Base-by-base conservation (phyloP, 2,329 filamentous ascomycete species). In the Phaeosphaeriaceae sp. region DNA sequence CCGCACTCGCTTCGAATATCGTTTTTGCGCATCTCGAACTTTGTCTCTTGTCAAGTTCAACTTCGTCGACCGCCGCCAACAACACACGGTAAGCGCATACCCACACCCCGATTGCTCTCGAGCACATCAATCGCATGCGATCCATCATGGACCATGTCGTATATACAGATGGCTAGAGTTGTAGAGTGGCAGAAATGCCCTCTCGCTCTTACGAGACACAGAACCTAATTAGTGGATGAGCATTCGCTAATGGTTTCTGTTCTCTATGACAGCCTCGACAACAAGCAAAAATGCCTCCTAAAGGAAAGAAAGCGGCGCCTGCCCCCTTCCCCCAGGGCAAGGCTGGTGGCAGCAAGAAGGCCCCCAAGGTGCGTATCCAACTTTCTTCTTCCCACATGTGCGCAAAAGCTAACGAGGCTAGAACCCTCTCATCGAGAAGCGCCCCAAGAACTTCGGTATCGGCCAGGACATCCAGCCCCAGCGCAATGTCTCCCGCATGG, bases 341-440 rank as follows among this genome's bases (percentile, higher is more conserved):
- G 89, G 92, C 94, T 85, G 88, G 88, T 78, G 86, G 57, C 40
- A 54, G 86, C 78, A 97, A 97, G 92, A 99, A 98, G 91, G 87
- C 88, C 73, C 88, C 93, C 77, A 99, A 98, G 94, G 95, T 98
- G 82, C 81, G 91, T 89, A 40, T 21, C 30, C 19, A 17, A 49
- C 40, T 47, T 48, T 54, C 40, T 47, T 48, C 54, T 52, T 47
- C 52, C 48, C 10, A 23, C 17, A 4, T 23, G 11, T 32, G 30
- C 26, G 50, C 63, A 64, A 59, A 35, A 60, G 66, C 70, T 73
- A 68, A 72, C 60, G 7, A 43, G 35, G 22, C 40, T 67, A 99
- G 95, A 99, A 98, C 90, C 95, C 95, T 82, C 94, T 99, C 81
- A 89, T 99, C 84, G 95, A 99, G 93, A 97, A 95, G 88, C 92